A percentile compares a stretch with the other conserved stretches of the same genome.
These are phyloP conservation scores for Logfia minima DNA, from an alignment of 129 eudicot species.

Conservation along the genomic window DNA sequence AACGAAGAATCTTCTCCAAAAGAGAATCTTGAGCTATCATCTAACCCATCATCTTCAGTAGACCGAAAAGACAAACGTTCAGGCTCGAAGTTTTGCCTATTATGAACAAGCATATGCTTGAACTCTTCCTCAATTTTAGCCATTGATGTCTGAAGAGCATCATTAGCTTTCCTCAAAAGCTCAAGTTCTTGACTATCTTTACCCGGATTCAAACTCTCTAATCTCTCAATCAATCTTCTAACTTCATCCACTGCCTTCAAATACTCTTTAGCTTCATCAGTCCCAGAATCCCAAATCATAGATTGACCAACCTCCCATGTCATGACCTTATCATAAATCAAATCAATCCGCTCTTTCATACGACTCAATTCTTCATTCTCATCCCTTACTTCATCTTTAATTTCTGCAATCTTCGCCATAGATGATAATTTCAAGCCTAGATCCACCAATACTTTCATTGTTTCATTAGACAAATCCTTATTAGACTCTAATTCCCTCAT, in stretches of 20 bases:
- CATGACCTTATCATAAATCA: conserved; percentile 54
- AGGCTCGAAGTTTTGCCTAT: conserved; percentile 75
- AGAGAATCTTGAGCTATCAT: conserved; percentile 56
- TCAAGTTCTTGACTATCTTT: conserved; percentile 41
- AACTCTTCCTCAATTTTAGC: conserved; percentile 70
- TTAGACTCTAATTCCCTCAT: conserved; percentile 55
- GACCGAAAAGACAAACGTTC: conserved; percentile 80
- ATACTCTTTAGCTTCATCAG: conserved; percentile 61
- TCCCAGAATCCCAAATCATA: conserved; percentile 72
- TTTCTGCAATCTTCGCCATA: conserved; percentile 34
- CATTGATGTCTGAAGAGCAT: conserved; percentile 77
- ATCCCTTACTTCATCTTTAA: conserved; percentile 28
- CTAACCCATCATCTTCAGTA: conserved; percentile 63
- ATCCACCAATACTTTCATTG: conserved; percentile 56
- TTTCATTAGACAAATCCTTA: conserved; percentile 49
- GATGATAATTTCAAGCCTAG: conserved; percentile 54
- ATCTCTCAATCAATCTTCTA: conserved; percentile 46
- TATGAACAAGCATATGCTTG: conserved; percentile 69
- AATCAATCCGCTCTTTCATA: conserved; percentile 49
- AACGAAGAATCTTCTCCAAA: conserved; percentile 66
- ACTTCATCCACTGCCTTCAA: conserved; percentile 57
- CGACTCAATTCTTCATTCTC: conserved; percentile 32
- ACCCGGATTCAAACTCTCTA: conserved; percentile 46
- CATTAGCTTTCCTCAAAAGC: conserved; percentile 55
- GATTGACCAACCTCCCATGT: conserved; percentile 61